Conservation (phyloP, 768 basidiomycete species). For the Rhizopogon rudus region DNA sequence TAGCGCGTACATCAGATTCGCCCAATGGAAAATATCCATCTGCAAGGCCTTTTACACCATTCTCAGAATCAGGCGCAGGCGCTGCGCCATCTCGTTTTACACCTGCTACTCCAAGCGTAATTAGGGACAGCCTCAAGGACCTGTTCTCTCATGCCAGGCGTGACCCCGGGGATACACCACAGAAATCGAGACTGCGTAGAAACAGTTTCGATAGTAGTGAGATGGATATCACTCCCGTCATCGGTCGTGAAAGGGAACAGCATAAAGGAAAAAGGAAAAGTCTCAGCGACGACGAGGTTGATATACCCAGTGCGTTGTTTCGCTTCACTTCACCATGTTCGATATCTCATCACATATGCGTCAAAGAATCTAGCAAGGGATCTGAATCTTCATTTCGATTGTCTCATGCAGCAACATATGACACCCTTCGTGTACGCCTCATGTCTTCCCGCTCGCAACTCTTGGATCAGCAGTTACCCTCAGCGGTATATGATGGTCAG, state of each 20-base stretch:
- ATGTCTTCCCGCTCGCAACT: constrained; percentile 31
- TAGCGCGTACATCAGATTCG: constrained; percentile 46
- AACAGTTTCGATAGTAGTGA: constrained; percentile 61
- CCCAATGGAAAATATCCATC: constrained; percentile 24
- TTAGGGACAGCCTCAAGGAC: constrained; percentile 55
- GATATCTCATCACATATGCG: constrained; percentile 1
- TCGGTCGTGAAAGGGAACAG: constrained; percentile 35
- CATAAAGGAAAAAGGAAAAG: constrained; percentile 52
- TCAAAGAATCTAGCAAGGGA: constrained; percentile 18
- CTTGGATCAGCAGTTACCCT: constrained; percentile 29
- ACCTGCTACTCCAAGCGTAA: constrained; percentile 37
- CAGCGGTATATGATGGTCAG: constrained; percentile 34
- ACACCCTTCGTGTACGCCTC: constrained; percentile 43
- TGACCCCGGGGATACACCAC: constrained; percentile 60
- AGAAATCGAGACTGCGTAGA: constrained; percentile 44
- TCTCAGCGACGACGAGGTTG: constrained; percentile 65
- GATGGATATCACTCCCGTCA: constrained; percentile 48
- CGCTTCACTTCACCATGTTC: constrained; percentile 5
- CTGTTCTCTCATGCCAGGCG: constrained; percentile 64
- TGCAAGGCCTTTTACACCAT: constrained; percentile 15
- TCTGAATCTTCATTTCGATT: constrained; percentile 35
- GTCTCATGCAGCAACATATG: constrained; percentile 42
- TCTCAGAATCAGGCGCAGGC: constrained; percentile 23
- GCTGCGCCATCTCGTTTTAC: constrained; percentile 12
- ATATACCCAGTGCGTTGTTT: constrained; percentile 44